These are phyloP conservation scores for Diaporthe vexans DNA, from an alignment of 2,329 filamentous ascomycete species.

Conservation along the genomic window DNA sequence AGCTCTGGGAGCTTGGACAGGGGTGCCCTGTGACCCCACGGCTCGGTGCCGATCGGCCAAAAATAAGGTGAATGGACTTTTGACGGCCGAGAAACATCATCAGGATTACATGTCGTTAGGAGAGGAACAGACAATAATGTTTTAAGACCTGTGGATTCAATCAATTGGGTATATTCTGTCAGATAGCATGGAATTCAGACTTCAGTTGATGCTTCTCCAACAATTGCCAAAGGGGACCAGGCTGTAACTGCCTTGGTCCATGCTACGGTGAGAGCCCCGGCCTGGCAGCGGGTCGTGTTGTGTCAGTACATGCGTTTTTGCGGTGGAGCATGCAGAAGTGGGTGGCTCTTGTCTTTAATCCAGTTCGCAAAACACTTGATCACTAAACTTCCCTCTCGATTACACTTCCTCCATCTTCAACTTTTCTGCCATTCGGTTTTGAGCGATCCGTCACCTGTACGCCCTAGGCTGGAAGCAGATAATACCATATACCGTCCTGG, in stretches of 20 bases:
- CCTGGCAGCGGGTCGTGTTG: conserved; percentile 31
- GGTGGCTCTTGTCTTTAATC: conserved; percentile 23
- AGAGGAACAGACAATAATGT: background rate
- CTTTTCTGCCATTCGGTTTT: background rate
- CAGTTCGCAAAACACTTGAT: conserved; percentile 2
- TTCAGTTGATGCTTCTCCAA: too few species aligned
- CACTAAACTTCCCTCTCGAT: conserved; percentile 3
- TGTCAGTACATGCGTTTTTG: conserved; percentile 31
- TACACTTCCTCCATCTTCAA: background rate
- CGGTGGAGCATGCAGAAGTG: conserved; percentile 31
- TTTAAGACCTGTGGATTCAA: background rate
- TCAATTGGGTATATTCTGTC: background rate
- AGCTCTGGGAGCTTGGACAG: conserved; percentile 19
- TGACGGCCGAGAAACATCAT: background rate
- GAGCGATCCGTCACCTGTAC: background rate
- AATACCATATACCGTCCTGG: background rate
- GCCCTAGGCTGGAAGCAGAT: background rate
- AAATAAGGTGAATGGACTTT: background rate
- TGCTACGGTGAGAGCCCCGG: conserved; percentile 13
- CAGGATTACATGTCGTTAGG: background rate
- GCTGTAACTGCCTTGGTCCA: background rate
- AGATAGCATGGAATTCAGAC: background rate
- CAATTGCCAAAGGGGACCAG: too few species aligned
- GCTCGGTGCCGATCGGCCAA: conserved; percentile 31
- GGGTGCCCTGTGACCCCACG: background rate